These are phyloP conservation scores for Peronospora tabacina DNA, from an alignment of 352 stramenopile genomes.

Conservation along the genomic window DNA sequence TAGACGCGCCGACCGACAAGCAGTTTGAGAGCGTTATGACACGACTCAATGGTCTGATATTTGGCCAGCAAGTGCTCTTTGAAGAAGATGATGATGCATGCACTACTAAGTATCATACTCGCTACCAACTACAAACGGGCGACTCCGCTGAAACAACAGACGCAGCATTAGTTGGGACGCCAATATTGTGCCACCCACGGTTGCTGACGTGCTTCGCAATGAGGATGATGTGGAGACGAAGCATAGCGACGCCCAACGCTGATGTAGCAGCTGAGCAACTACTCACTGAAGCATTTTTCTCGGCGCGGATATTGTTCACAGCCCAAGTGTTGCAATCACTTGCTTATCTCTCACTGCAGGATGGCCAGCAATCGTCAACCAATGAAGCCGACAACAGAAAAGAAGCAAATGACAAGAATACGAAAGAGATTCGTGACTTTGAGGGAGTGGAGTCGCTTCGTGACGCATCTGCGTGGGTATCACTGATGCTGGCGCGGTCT, in stretches of 20 bases:
- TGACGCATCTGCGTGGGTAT: slow-evolving; percentile 49
- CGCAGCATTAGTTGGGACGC: slow-evolving; percentile 25
- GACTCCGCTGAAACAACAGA: slow-evolving; percentile 21
- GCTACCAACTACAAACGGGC: slow-evolving; percentile 5
- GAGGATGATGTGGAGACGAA: slow-evolving; percentile 40
- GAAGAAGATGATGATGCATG: slow-evolving; percentile 42
- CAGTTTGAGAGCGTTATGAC: slow-evolving; percentile 44
- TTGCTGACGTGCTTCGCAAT: slow-evolving; percentile 50
- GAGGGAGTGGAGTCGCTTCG: slow-evolving; percentile 46
- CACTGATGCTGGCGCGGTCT: slow-evolving; percentile 39
- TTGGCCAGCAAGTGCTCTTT: slow-evolving; percentile 65
- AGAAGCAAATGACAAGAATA: neutral
- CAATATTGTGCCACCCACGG: slow-evolving; percentile 43
- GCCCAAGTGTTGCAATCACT: slow-evolving; percentile 55
- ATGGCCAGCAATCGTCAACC: slow-evolving; percentile 2
- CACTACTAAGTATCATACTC: slow-evolving; percentile 10
- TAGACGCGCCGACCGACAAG: slow-evolving; percentile 32
- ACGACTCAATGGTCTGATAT: slow-evolving; percentile 52
- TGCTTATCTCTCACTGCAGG: slow-evolving; percentile 27
- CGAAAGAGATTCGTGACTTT: slow-evolving; percentile 35
- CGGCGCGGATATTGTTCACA: slow-evolving; percentile 45
- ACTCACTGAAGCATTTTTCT: slow-evolving; percentile 49
- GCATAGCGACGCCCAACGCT: slow-evolving; percentile 20
- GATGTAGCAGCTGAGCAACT: slow-evolving; percentile 35
- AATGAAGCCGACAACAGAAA: slow-evolving; percentile 4